Conservation (phyloP, 1,284 basidiomycete species). For the Austroboletus olivaceoglutinosus region DNA sequence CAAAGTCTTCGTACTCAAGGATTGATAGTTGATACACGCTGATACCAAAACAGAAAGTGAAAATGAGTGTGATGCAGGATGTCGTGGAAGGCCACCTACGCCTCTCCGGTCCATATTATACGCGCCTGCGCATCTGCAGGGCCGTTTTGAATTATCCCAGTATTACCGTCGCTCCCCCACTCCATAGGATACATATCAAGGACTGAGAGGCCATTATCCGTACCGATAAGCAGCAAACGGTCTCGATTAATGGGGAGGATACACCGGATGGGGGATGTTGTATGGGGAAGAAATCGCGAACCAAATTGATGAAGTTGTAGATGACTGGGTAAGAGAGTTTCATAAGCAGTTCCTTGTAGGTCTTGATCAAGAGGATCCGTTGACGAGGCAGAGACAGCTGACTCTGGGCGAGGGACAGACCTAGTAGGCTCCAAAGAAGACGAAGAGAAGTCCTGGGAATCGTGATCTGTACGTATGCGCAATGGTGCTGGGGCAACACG, state of each 20-base stretch:
- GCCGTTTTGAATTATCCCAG: conserved; percentile 50
- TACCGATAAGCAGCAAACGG: conserved; percentile 66
- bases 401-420: conserved; percentile 15
- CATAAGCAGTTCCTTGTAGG: conserved; percentile 32
- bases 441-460: conserved; percentile 15
- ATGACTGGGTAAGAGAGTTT: conserved; percentile 53
- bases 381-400: conserved; percentile 9
- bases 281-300: conserved; percentile 78
- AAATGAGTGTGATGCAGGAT: background rate
- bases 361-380: conserved; percentile 25
- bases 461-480: conserved; percentile 25
- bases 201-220: conserved; percentile 73
- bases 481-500: conserved; percentile 12
- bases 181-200: conserved; percentile 74
- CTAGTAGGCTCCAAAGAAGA: conserved; percentile 9
- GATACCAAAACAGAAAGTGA: conserved; percentile 8
- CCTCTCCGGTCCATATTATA: conserved; percentile 72
- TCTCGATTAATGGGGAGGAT: conserved; percentile 66
- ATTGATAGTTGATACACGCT: conserved; percentile 75
- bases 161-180: conserved; percentile 40
- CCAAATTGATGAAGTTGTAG: conserved; percentile 72
- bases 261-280: conserved; percentile 67
- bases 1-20: conserved; percentile 62
- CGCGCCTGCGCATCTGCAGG: conserved; percentile 66
- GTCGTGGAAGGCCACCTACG: conserved; percentile 42